phyloP scores from a whole-genome alignment of 2,329 filamentous ascomycete species.

The Salinomyces thailandicus region DNA sequence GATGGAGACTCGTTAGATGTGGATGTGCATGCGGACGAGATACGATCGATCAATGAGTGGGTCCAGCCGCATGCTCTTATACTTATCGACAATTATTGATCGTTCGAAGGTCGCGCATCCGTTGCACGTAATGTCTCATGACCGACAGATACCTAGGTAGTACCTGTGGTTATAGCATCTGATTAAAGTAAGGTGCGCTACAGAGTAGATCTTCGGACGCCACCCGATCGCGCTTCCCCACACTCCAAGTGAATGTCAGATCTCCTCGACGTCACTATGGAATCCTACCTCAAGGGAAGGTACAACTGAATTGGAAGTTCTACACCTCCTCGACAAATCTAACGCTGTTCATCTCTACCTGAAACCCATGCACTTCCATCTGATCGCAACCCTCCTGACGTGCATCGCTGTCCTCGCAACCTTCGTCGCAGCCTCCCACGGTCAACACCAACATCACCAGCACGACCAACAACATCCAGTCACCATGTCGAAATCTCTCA shows the following conservation, averaged over 20 bases:
- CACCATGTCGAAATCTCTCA: conserved; percentile 27
- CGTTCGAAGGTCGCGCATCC: too few relatives aligned
- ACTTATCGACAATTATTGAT: too few relatives aligned
- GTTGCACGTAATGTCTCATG: too few relatives aligned
- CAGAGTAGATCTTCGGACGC: too few relatives aligned
- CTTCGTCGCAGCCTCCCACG: background rate
- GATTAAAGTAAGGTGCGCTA: too few relatives aligned
- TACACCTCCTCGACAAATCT: background rate
- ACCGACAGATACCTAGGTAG: too few relatives aligned
- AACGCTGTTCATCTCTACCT: background rate
- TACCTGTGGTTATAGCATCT: too few relatives aligned
- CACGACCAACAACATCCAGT: conserved; percentile 8
- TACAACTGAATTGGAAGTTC: too few relatives aligned
- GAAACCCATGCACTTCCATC: background rate
- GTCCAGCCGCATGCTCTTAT: too few relatives aligned
- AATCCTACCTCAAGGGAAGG: background rate
- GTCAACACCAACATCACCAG: conserved; percentile 9
- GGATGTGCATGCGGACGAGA: too few relatives aligned
- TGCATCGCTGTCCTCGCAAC: background rate
- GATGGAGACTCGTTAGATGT: too few relatives aligned
- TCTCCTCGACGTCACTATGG: background rate
- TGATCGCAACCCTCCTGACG: background rate
- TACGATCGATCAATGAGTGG: too few relatives aligned
- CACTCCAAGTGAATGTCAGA: background rate
- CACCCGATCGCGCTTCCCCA: background rate